These are phyloP conservation scores for Russula lepida DNA, from an alignment of 768 basidiomycete genomes.

Conservation along the genomic window DNA sequence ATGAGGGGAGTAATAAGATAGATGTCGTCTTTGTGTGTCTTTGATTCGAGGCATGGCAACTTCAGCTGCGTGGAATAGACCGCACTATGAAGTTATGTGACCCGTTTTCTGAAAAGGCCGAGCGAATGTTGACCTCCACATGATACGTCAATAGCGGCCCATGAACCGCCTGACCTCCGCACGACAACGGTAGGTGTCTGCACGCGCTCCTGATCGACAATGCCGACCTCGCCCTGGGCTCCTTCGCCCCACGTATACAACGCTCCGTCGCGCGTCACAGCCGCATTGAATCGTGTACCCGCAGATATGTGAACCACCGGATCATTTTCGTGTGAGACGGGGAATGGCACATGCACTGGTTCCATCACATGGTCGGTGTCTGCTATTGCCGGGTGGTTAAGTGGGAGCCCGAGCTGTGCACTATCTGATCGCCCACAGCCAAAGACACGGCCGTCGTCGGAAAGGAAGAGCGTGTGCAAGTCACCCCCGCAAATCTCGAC, in stretches of 20 bases:
- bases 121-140: slow-evolving; percentile 78
- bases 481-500: slow-evolving; percentile 75
- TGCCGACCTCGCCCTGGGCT: slow-evolving; percentile 66
- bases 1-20: slow-evolving; percentile 16
- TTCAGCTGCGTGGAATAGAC: background rate
- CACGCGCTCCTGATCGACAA: slow-evolving; percentile 45
- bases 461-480: slow-evolving; percentile 87
- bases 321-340: slow-evolving; percentile 43
- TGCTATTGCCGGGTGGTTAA: slow-evolving; percentile 57
- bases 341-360: slow-evolving; percentile 60
- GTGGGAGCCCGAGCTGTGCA: slow-evolving; percentile 70
- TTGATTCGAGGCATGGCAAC: background rate
- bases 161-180: slow-evolving; percentile 61
- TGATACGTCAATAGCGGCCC: slow-evolving; percentile 55
- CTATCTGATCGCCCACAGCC: slow-evolving; percentile 80
- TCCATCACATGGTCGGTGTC: slow-evolving; percentile 53
- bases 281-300: slow-evolving; percentile 69
- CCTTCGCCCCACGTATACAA: slow-evolving; percentile 74
- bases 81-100: slow-evolving; percentile 1
- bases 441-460: slow-evolving; percentile 74
- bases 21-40: background rate
- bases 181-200: slow-evolving; percentile 60
- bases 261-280: slow-evolving; percentile 56
- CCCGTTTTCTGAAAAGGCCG: slow-evolving; percentile 26
- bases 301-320: slow-evolving; percentile 56